Base-by-base conservation (phyloP, 148 eudicot genomes). In the Camellia lanceoleosa region DNA sequence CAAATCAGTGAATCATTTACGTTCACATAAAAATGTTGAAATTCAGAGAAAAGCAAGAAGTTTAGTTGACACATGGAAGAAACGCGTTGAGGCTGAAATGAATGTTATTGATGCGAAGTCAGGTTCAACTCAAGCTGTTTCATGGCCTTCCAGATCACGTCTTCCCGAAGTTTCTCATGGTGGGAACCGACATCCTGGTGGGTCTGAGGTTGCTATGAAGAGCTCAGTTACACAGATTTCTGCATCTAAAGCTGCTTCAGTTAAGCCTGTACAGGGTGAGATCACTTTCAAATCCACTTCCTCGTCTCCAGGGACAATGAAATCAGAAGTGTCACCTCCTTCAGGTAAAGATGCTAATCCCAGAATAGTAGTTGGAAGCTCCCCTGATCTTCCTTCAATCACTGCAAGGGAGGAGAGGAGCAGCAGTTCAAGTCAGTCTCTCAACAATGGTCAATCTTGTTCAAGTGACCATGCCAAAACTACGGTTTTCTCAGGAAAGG, bases 21-120 rank as follows among this genome's bases (percentile, higher is more conserved):
- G 95, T 6, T 78, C 89, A 2, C 90, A 93, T 77, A 91, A 85
- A 77, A 93, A 91, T 59, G 73, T 84, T 2, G 97, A 93, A 74
- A 93, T 93, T 82, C 97, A 93, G 85, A 90, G 82, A 84, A 93
- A 90, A 82, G 92, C 95, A 5, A 85, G 93, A 81, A 86, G 86
- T 70, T 87, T 93, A 80, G 95, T 93, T 73, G 93, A 90, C 85
- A 90, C 89, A 56, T 93, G 97, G 97, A 93, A 93, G 87, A 93
- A 88, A 84, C 92, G 97, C 12, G 97, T 93, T 49, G 93, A 91
- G 87, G 95, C 90, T 54, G 97, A 93, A 82, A 89, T 93, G 91
- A 89, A 75, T 76, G 83, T 79, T 58, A 87, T 73, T 55, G 97
- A 93, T 79, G 55, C 86, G 54, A 90, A 87, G 84, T 76, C 93